Evolutionary conservation across 163 green algal species (phyloP).

Genomic region (Chlamydomonas reinhardtii): DNA sequence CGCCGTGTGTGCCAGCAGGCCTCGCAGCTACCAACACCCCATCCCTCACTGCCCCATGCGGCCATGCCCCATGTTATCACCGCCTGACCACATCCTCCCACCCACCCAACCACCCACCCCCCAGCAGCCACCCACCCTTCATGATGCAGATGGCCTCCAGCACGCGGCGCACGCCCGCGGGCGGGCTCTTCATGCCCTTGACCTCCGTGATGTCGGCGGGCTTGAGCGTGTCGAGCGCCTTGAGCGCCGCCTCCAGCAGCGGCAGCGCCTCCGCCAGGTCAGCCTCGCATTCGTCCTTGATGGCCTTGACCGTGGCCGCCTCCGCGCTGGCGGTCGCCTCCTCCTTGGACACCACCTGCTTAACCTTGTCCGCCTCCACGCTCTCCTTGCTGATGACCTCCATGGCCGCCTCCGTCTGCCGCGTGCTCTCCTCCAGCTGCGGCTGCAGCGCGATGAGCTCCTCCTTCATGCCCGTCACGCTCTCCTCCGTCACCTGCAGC

Average conservation of each 20-base stretch:
- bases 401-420: constrained; percentile 74
- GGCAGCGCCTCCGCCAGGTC: constrained; percentile 79
- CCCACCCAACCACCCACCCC: too few relatives aligned
- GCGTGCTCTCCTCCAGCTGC: constrained; percentile 76
- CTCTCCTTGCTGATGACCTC: constrained; percentile 74
- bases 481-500: constrained; percentile 75
- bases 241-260: constrained; percentile 70
- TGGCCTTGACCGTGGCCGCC: constrained; percentile 80
- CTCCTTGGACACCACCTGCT: constrained; percentile 75
- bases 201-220: constrained; percentile 88
- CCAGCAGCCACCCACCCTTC: constrained; percentile 45
- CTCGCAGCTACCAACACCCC: too few relatives aligned
- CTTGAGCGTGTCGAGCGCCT: constrained; percentile 87
- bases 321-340: constrained; percentile 77
- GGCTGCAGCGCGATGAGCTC: constrained; percentile 87
- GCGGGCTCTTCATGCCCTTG: constrained; percentile 84
- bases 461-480: constrained; percentile 77
- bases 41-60: too few relatives aligned
- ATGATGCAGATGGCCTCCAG: constrained; percentile 89
- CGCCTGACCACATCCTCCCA: too few relatives aligned
- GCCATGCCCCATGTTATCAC: too few relatives aligned
- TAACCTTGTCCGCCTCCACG: constrained; percentile 79
- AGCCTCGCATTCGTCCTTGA: constrained; percentile 84
- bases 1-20: too few relatives aligned
- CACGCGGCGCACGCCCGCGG: constrained; percentile 72